A percentile compares a stretch with the other conserved stretches of the same genome.
These are phyloP conservation scores for Mortierella sp. DNA, from an alignment of 371 early-diverging fungal species.

Conservation along the genomic window DNA sequence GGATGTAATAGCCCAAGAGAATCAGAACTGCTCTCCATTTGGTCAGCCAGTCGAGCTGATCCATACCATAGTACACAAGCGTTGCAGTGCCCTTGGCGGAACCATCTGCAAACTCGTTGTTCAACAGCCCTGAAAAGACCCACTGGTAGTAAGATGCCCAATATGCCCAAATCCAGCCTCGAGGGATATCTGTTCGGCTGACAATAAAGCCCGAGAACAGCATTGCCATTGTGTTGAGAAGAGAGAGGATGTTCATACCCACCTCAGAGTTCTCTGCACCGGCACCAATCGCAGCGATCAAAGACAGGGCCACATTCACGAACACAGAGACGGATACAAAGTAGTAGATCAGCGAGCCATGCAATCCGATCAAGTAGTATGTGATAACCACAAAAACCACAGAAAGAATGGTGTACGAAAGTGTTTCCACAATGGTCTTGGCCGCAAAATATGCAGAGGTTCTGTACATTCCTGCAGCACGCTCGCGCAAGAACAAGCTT, in stretches of 20 bases:
- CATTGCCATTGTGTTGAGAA: slow-evolving; percentile 54
- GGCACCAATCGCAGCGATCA: slow-evolving; percentile 50
- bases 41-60: slow-evolving; percentile 41
- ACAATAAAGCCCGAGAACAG: slow-evolving; percentile 51
- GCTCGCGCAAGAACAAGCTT: slow-evolving; percentile 45
- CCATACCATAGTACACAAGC: slow-evolving; percentile 33
- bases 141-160: slow-evolving; percentile 54
- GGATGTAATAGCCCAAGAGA: slow-evolving; percentile 36
- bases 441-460: slow-evolving; percentile 45
- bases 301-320: slow-evolving; percentile 47
- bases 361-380: slow-evolving; percentile 43
- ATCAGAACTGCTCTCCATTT: slow-evolving; percentile 44
- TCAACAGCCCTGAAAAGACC: slow-evolving; percentile 40
- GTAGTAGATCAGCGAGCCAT: slow-evolving; percentile 42
- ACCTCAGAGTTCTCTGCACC: slow-evolving; percentile 49
- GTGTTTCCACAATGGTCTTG: slow-evolving; percentile 52
- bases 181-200: slow-evolving; percentile 35
- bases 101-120: slow-evolving; percentile 39
- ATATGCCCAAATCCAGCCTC: slow-evolving; percentile 51
- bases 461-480: slow-evolving; percentile 50
- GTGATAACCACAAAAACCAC: slow-evolving; percentile 47
- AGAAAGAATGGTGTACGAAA: slow-evolving; percentile 44
- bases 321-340: slow-evolving; percentile 45
- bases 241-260: slow-evolving; percentile 42
- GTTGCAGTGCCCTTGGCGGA: slow-evolving; percentile 30